phyloP scores from a whole-genome alignment of 129 eudicot genomes.

The Oenanthe sinensis region DNA sequence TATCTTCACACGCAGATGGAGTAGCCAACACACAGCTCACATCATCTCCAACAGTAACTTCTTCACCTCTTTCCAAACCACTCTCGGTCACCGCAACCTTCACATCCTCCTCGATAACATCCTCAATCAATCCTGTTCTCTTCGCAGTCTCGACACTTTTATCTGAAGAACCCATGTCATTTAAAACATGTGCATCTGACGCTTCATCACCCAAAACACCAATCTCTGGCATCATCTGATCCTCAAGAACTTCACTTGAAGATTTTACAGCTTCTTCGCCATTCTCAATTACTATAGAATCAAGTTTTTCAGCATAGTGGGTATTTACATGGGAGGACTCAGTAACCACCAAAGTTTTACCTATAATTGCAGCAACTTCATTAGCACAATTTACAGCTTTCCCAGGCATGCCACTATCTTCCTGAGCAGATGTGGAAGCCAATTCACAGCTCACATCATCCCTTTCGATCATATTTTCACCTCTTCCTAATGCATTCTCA shows the following conservation, averaged over 20 bases:
- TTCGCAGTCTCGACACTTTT: neutral
- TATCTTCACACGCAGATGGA: constrained; percentile 7
- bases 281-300: constrained; percentile 4
- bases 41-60: constrained; percentile 18
- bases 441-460: constrained; percentile 8
- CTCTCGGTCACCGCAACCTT: neutral
- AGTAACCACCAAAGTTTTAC: neutral
- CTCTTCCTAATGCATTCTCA: neutral
- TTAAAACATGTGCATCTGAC: neutral
- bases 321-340: neutral
- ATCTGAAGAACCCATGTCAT: neutral
- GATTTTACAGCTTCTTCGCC: constrained; percentile 4
- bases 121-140: neutral
- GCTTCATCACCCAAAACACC: constrained; percentile 11
- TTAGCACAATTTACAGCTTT: neutral
- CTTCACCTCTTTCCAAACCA: constrained; percentile 9
- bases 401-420: neutral
- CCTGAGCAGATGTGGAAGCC: neutral
- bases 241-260: neutral
- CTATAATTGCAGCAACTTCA: neutral
- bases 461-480: neutral
- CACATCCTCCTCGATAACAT: constrained; percentile 2
- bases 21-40: neutral
- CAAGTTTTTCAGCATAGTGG: constrained; percentile 3
- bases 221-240: neutral